A percentile compares a stretch with the other conserved stretches of the same genome.
These are phyloP conservation scores for Rhizopogon vesiculosus DNA, from an alignment of 768 basidiomycete genomes.

Conservation along the genomic window DNA sequence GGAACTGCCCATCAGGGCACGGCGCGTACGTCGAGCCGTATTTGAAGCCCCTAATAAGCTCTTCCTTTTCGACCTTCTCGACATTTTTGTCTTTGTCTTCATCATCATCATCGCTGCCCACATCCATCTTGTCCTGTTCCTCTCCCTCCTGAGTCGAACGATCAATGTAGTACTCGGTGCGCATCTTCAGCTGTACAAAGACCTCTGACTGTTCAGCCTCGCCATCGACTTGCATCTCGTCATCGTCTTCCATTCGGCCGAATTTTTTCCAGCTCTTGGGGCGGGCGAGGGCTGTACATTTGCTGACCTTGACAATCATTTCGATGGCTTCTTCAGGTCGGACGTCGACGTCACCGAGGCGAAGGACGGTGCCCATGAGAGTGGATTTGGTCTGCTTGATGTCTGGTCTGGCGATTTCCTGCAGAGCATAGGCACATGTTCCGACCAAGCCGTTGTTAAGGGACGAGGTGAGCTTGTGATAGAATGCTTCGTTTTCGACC, in stretches of 20 bases:
- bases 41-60: slow-evolving; percentile 78
- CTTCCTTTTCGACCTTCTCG: slow-evolving; percentile 69
- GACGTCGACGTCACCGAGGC: slow-evolving; percentile 71
- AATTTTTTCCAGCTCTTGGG: slow-evolving; percentile 83
- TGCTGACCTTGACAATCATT: slow-evolving; percentile 69
- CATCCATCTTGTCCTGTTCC: slow-evolving; percentile 19
- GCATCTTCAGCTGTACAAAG: slow-evolving; percentile 38
- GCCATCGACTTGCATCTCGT: slow-evolving; percentile 20
- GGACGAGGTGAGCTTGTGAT: slow-evolving; percentile 36
- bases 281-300: slow-evolving; percentile 67
- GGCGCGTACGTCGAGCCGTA: slow-evolving; percentile 89
- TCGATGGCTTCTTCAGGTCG: slow-evolving; percentile 69
- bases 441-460: slow-evolving; percentile 28
- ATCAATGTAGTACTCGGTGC: slow-evolving; percentile 57
- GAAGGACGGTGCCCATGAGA: slow-evolving; percentile 58
- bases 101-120: slow-evolving; percentile 31
- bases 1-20: slow-evolving; percentile 82
- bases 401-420: slow-evolving; percentile 42
- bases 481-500: slow-evolving; percentile 77
- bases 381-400: slow-evolving; percentile 65
- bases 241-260: slow-evolving; percentile 34
- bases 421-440: slow-evolving; percentile 25
- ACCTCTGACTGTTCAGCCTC: slow-evolving; percentile 24
- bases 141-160: slow-evolving; percentile 29
- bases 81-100: slow-evolving; percentile 31